Conservation (phyloP, 1,284 basidiomycete species). For the Peniophora sp. region DNA sequence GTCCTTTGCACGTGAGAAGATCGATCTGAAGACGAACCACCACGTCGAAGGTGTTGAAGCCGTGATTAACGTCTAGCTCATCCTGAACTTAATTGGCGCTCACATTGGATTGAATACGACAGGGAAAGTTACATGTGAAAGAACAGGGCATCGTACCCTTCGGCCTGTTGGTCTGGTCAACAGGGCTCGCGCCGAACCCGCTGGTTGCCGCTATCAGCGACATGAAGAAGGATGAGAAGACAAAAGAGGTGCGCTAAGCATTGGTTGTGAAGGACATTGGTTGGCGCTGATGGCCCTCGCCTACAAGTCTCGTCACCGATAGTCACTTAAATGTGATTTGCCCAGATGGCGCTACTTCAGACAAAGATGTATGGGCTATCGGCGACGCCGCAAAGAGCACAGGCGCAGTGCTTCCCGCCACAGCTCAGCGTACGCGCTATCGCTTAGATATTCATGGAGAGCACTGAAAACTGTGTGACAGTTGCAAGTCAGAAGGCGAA, state of each 20-base stretch:
- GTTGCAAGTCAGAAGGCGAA: conserved; percentile 79
- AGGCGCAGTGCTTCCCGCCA: conserved; percentile 67
- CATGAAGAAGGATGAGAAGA: conserved; percentile 55
- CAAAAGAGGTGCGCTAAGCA: conserved; percentile 45
- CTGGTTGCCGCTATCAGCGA: conserved; percentile 56
- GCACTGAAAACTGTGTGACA: conserved; percentile 17
- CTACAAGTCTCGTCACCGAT: conserved; percentile 55
- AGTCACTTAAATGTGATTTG: conserved; percentile 51
- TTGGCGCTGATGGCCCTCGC: no score
- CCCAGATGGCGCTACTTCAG: conserved; percentile 45
- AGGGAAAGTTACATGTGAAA: conserved; percentile 51
- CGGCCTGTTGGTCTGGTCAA: conserved; percentile 83
- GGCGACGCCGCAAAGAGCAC: conserved; percentile 70
- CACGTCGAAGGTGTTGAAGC: conserved; percentile 74
- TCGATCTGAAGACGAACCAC: conserved; percentile 69
- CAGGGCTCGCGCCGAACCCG: conserved; percentile 76
- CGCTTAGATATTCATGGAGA: no score
- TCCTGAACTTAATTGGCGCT: no score
- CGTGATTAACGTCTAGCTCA: no score
- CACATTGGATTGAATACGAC: no score
- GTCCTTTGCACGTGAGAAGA: conserved; percentile 72
- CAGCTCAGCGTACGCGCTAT: conserved; percentile 75
- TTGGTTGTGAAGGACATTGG: no score
- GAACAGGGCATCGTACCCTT: conserved; percentile 73
- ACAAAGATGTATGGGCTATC: conserved; percentile 76